Evolutionary conservation across 1,139 yeast species (phyloP), one percentile per base, ranked within the genome.

Genomic region (Blastobotrys petasosporus): DNA sequence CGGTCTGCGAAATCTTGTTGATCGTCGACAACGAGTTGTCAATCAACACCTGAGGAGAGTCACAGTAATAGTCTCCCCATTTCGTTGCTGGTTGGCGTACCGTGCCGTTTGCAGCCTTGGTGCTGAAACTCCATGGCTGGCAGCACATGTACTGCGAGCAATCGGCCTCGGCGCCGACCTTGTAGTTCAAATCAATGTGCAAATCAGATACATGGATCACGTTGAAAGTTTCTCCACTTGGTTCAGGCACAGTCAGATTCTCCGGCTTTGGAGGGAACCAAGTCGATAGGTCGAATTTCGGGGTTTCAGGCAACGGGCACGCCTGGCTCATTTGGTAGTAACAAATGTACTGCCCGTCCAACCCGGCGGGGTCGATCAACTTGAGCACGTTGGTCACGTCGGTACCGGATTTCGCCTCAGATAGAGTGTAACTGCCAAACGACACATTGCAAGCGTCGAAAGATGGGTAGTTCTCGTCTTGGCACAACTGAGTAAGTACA

Each of bases 121-220:
- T 45, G 52, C 67, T 72, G 54, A 54, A 67, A 25, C 41, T 63
- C 34, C 29, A 44, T 0, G 71, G 70, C 47, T 70, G 62, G 60
- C 80, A 75, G 56, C 80, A 75, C 59, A 73, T 66, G 35, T 60
- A 58, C 41, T 56, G 55, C 3, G 81, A 63, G 64, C 85, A 79
- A 57, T 79, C 77, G 28, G 76, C 74, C 61, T 80, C 85, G 10
- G 76, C 60, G 15, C 84, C 85, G n/a, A 76, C 66, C 16, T 67
- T 60, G 61, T 77, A 80, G 47, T 77, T 72, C 48, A 74, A 62
- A 59, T 79, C 77, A 41, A 77, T 63, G 59, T 80, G 85, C 66
- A 79, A 75, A 58, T 80, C 85, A 32, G 79, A 72, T 32, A 80
- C 56, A 56, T 80, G 85, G 48, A 79, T 66, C 13, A 79, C 84